Conservation (phyloP, 1,284 basidiomycete species). For the Cryptococcus neoformans region DNA sequence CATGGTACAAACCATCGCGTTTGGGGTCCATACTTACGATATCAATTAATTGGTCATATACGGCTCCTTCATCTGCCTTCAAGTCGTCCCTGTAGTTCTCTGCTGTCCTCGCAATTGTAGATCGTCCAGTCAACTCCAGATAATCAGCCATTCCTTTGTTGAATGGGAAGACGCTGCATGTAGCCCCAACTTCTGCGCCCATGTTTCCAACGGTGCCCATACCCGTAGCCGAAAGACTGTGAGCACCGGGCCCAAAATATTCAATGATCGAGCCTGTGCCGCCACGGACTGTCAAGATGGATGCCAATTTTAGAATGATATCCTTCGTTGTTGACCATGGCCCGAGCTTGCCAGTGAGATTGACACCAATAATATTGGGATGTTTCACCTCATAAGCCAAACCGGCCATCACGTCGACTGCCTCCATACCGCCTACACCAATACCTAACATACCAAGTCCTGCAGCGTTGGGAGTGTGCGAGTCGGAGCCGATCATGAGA, state of each 20-base stretch:
- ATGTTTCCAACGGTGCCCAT: conserved; percentile 96
- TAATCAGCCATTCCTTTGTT: conserved; percentile 85
- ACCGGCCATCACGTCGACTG: conserved; percentile 97
- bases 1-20: not conserved
- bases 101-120: conserved; percentile 81
- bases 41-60: conserved; percentile 94
- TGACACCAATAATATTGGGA: conserved; percentile 98
- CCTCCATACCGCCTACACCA: conserved; percentile 99
- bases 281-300: conserved; percentile 90
- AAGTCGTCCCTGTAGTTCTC: conserved; percentile 83
- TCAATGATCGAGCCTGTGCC: conserved; percentile 96
- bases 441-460: conserved; percentile 99
- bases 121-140: conserved; percentile 83
- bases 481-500: conserved; percentile 99
- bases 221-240: conserved; percentile 88
- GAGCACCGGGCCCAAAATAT: conserved; percentile 95
- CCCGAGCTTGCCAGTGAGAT: conserved; percentile 88
- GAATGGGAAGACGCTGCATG: conserved; percentile 97
- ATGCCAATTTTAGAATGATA: conserved; percentile 90
- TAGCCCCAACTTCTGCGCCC: conserved; percentile 99
- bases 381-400: conserved; percentile 99
- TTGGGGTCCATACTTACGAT: conserved; percentile 49
- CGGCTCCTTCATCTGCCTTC: conserved; percentile 78
- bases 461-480: conserved; percentile 98
- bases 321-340: conserved; percentile 99